Percentiles rank a stretch among this genome's conserved stretches.
These are phyloP conservation scores for Suillus subalutaceus DNA, from an alignment of 768 basidiomycete species.

Conservation along the genomic window DNA sequence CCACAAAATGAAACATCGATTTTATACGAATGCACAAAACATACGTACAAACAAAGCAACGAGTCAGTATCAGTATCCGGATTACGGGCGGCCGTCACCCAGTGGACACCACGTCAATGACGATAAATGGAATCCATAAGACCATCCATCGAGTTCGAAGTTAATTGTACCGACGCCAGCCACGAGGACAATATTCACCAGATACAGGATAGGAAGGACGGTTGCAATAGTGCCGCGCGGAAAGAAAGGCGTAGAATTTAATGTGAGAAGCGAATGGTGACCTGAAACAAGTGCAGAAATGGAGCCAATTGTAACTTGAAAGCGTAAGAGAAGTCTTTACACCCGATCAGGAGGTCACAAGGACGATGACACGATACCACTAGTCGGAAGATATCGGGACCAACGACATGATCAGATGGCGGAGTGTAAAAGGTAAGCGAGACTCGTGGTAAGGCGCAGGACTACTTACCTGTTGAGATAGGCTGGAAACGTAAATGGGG, in stretches of 20 bases:
- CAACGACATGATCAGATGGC: background rate
- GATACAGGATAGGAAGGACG: slow-evolving; percentile 6
- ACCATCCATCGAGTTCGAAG: background rate
- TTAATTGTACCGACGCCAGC: background rate
- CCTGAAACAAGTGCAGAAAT: background rate
- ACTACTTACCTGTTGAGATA: background rate
- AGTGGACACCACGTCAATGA: background rate
- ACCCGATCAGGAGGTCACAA: background rate
- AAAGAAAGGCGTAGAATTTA: background rate
- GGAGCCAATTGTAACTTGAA: background rate
- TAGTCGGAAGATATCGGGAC: background rate
- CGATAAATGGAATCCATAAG: background rate
- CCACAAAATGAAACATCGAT: slow-evolving; percentile 12
- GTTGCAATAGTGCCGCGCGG: too few species aligned
- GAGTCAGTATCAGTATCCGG: too few species aligned
- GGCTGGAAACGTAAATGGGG: background rate
- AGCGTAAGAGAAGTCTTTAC: background rate
- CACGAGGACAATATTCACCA: slow-evolving; percentile 8
- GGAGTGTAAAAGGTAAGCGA: background rate
- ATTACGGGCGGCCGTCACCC: background rate
- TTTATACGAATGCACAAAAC: slow-evolving; percentile 26
- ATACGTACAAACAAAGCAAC: slow-evolving; percentile 13
- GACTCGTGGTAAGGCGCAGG: background rate
- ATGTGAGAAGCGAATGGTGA: background rate
- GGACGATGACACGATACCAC: background rate